A percentile compares a stretch with the other conserved stretches of the same genome.
Conservation (phyloP, 768 basidiomycete genomes). For the Tulasnella sp. region DNA sequence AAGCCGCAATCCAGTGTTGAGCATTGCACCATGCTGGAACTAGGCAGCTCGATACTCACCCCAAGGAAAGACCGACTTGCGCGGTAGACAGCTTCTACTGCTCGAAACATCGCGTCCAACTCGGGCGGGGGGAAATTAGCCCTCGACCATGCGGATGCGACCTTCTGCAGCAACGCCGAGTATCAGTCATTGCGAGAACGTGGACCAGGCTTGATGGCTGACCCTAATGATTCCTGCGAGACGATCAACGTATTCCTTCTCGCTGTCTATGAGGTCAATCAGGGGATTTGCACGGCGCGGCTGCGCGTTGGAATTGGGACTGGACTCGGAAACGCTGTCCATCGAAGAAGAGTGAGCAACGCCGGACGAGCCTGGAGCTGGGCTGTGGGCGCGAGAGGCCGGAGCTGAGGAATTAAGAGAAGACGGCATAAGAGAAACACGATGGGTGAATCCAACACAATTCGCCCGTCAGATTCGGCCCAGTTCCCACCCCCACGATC, state of each 20-base stretch:
- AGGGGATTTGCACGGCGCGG: slow-evolving; percentile 51
- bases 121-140: slow-evolving; percentile 86
- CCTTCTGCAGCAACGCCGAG: slow-evolving; percentile 66
- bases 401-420: neutral
- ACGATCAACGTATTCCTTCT: slow-evolving; percentile 83
- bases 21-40: neutral
- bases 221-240: slow-evolving; percentile 85
- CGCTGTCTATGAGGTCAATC: slow-evolving; percentile 85
- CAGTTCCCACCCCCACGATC: too few species aligned
- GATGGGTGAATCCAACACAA: too few species aligned
- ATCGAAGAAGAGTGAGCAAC: neutral
- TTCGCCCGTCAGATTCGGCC: too few species aligned
- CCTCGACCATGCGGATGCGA: slow-evolving; percentile 95
- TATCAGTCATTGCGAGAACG: too few species aligned
- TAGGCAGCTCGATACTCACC: slow-evolving; percentile 33
- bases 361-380: neutral
- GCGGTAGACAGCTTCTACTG: slow-evolving; percentile 84
- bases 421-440: too few species aligned
- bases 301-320: neutral
- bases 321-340: neutral
- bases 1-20: neutral
- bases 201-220: too few species aligned
- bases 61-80: slow-evolving; percentile 70
- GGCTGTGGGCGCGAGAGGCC: neutral
- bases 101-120: slow-evolving; percentile 88